Percentiles rank a stretch among this genome's conserved stretches.
These are phyloP conservation scores for Triangularia verruculosa DNA, from an alignment of 2,329 filamentous ascomycete genomes.

Conservation along the genomic window DNA sequence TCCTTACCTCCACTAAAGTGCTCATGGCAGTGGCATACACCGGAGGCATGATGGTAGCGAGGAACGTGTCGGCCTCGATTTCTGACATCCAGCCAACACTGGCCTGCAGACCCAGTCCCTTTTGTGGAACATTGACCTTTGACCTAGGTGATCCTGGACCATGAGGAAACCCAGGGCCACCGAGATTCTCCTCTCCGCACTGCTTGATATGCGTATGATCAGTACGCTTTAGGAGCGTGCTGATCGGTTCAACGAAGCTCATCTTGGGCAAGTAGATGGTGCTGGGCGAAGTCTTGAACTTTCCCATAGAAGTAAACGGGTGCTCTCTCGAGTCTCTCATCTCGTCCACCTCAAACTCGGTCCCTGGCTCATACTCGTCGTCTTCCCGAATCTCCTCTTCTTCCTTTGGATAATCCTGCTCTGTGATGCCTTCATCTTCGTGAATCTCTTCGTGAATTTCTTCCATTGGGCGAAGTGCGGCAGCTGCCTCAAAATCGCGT, in stretches of 20 bases:
- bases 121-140: slow-evolving; percentile 57
- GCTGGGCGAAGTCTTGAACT: slow-evolving; percentile 68
- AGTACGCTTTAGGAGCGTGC: slow-evolving; percentile 62
- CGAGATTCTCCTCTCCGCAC: slow-evolving; percentile 71
- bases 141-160: slow-evolving; percentile 68
- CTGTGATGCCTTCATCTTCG: slow-evolving; percentile 32
- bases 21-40: slow-evolving; percentile 67
- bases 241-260: slow-evolving; percentile 68
- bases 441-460: slow-evolving; percentile 32
- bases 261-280: slow-evolving; percentile 72
- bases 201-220: slow-evolving; percentile 72
- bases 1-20: slow-evolving; percentile 69
- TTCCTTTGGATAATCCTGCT: slow-evolving; percentile 28
- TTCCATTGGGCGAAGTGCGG: slow-evolving; percentile 30
- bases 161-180: slow-evolving; percentile 71
- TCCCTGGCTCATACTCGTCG: slow-evolving; percentile 32
- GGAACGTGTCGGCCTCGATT: slow-evolving; percentile 71
- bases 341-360: slow-evolving; percentile 38
- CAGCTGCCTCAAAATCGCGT: slow-evolving; percentile 53
- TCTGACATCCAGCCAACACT: slow-evolving; percentile 65
- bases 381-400: slow-evolving; percentile 34
- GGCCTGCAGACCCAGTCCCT: slow-evolving; percentile 61
- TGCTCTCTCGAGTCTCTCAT: slow-evolving; percentile 58
- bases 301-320: slow-evolving; percentile 69
- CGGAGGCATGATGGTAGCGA: slow-evolving; percentile 67